Percentiles rank a stretch among this genome's conserved stretches.
Evolutionary conservation across 306 rosid species (phyloP).

Genomic region (Lagenaria siceraria): DNA sequence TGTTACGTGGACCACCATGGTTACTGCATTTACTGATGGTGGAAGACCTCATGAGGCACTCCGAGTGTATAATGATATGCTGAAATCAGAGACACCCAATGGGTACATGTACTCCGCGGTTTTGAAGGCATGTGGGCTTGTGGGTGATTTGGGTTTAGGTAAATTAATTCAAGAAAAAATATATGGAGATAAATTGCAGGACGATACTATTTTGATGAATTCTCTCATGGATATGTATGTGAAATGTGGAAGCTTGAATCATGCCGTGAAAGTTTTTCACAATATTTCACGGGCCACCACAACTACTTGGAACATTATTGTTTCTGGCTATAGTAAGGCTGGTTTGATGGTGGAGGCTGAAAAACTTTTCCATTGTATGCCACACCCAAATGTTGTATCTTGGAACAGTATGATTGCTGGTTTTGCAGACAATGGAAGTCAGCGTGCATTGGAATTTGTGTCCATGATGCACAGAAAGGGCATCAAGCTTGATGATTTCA

Average conservation of each 20-base stretch:
- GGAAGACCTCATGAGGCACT: slow-evolving; percentile 53
- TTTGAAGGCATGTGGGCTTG: slow-evolving; percentile 60
- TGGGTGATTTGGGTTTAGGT: slow-evolving; percentile 43
- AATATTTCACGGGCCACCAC: slow-evolving; percentile 30
- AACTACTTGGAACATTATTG: slow-evolving; percentile 51
- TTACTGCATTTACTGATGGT: slow-evolving; percentile 41
- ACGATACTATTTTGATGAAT: slow-evolving; percentile 73
- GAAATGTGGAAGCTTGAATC: slow-evolving; percentile 61
- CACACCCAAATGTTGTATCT: slow-evolving; percentile 44
- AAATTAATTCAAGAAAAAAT: slow-evolving; percentile 36
- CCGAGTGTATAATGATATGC: slow-evolving; percentile 31
- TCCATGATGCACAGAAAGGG: slow-evolving; percentile 49
- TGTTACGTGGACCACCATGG: slow-evolving; percentile 70
- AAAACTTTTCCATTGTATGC: slow-evolving; percentile 44
- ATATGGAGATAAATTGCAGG: slow-evolving; percentile 24
- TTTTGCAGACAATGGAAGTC: slow-evolving; percentile 33
- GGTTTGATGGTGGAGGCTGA: slow-evolving; percentile 55
- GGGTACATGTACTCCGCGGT: slow-evolving; percentile 64
- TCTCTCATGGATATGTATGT: slow-evolving; percentile 78
- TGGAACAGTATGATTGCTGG: slow-evolving; percentile 85
- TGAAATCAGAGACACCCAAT: slow-evolving; percentile 42
- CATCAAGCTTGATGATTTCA: slow-evolving; percentile 49
- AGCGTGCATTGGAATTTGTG: slow-evolving; percentile 33
- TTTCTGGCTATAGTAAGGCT: slow-evolving; percentile 41
- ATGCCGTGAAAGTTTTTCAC: slow-evolving; percentile 46